phyloP scores from a whole-genome alignment of 2,329 filamentous ascomycete species.

The Colletotrichum coccodes region DNA sequence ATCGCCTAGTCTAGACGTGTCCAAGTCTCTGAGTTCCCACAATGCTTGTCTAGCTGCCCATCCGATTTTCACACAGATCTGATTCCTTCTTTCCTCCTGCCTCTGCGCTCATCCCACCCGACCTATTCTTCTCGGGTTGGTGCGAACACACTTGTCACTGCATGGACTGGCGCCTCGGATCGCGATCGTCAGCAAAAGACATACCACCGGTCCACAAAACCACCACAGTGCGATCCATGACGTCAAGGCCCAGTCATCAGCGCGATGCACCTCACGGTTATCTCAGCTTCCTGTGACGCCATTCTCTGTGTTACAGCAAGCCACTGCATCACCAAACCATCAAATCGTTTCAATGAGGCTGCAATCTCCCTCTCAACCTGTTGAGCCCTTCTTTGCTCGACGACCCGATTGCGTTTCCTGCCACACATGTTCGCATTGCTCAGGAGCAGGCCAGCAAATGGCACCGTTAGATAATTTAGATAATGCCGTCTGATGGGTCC shows the following conservation, averaged over 20 bases:
- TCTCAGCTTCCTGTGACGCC: conserved; percentile 25
- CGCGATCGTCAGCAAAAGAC: conserved; percentile 15
- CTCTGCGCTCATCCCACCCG: too few species aligned
- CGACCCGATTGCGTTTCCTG: not conserved
- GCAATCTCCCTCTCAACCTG: conserved; percentile 3
- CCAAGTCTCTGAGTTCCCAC: not conserved
- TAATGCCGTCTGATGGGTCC: not conserved
- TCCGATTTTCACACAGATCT: not conserved
- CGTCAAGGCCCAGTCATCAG: conserved; percentile 22
- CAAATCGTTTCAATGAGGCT: not conserved
- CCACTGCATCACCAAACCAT: conserved; percentile 29
- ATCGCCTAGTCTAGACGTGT: conserved; percentile 11
- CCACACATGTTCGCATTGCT: not conserved
- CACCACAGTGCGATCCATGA: conserved; percentile 25
- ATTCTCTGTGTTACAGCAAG: conserved; percentile 20
- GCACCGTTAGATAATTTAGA: not conserved
- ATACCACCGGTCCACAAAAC: not conserved
- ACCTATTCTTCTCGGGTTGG: not conserved
- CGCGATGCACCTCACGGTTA: conserved; percentile 17
- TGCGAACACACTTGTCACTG: not conserved
- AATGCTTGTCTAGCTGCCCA: not conserved
- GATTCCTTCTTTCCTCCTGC: not conserved
- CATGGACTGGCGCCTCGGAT: not conserved
- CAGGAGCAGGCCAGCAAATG: not conserved
- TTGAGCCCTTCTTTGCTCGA: not conserved